Conservation (phyloP, 208 protist species). For the Sergeia podlipaevii region DNA sequence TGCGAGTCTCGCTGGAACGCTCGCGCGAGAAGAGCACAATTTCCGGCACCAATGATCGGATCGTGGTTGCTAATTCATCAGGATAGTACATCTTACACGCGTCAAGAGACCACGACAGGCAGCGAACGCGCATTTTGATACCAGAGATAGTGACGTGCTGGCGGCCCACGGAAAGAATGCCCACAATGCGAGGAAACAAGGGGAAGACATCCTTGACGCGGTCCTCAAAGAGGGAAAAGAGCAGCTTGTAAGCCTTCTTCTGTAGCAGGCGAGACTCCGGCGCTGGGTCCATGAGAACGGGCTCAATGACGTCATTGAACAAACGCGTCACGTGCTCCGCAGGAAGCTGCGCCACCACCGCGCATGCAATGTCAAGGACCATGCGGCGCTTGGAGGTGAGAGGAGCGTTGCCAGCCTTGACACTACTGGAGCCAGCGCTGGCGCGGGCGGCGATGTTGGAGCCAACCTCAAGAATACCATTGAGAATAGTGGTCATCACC, state of each 20-base stretch:
- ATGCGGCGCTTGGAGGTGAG: conserved; percentile 76
- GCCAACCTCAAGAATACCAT: conserved; percentile 75
- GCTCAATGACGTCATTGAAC: conserved; percentile 78
- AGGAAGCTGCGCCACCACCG: conserved; percentile 66
- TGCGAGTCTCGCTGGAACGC: conserved; percentile 71
- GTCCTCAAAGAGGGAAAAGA: conserved; percentile 82
- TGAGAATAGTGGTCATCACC: conserved; percentile 82
- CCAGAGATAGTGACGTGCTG: conserved; percentile 81
- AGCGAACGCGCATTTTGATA: conserved; percentile 85
- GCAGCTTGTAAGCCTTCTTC: conserved; percentile 90
- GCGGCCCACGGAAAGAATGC: conserved; percentile 67
- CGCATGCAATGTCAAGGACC: conserved; percentile 82
- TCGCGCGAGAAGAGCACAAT: conserved; percentile 76
- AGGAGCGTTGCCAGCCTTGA: conserved; percentile 35
- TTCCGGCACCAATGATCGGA: conserved; percentile 60
- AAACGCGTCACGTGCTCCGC: conserved; percentile 51
- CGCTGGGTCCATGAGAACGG: conserved; percentile 72
- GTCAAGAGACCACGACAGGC: conserved; percentile 81
- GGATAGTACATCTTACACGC: conserved; percentile 88
- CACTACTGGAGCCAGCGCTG: not conserved
- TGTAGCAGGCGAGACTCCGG: conserved; percentile 77
- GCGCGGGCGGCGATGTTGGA: conserved; percentile 44
- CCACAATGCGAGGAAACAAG: conserved; percentile 61
- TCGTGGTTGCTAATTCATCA: conserved; percentile 45
- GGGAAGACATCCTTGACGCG: conserved; percentile 73